Evolutionary conservation across 2,329 filamentous ascomycete genomes (phyloP), one percentile per base, ranked within the genome.

Genomic region (Fusarium concolor): DNA sequence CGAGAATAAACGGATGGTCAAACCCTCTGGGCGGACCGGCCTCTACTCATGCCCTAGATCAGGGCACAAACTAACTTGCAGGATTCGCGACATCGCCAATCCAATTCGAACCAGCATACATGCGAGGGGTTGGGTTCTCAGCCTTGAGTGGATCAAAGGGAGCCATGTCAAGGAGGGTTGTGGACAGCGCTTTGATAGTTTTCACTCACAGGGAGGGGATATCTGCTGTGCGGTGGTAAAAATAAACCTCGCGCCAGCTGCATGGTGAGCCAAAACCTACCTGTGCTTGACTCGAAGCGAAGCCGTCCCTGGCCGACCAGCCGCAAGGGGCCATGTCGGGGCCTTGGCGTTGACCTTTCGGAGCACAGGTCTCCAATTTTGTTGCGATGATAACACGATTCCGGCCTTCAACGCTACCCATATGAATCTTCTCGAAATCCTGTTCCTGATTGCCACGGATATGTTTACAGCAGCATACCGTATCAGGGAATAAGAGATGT

Each of bases 81-180:
- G 68, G 56, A 57, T 50, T 70, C 54, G 55, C 56, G 52, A 69
- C 46, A 54, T 68, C 58, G 45, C 55, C 66, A 68, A 70, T 68
- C 59, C 46, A 71, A 60, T 63, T 63, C 49, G 62, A 59, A 47
- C 62, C 69, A 69, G 57, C 62, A 62, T 69, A 57, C 58, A 72
- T 73, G 67, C 68, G 71, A 74, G 71, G 71, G 71, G 71, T 63
- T 74, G 68, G 65, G 47, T 46, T 60, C 56, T 63, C 55, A 58
- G 55, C 60, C 53, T 50, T 65, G 54, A 31, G 68, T 57, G 71
- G 69, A 56, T 44, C 65, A 68, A 26, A 22, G 56, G 56, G 45
- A 39, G 56, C 62, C 58, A 68, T 66, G 68, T 65, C 55, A 67
- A 47, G 22, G 65, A 65, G 56, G 56, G 56, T 55, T 62, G 51